These are phyloP conservation scores for Rhizopogon vulgaris DNA, from an alignment of 768 basidiomycete genomes.

Conservation along the genomic window DNA sequence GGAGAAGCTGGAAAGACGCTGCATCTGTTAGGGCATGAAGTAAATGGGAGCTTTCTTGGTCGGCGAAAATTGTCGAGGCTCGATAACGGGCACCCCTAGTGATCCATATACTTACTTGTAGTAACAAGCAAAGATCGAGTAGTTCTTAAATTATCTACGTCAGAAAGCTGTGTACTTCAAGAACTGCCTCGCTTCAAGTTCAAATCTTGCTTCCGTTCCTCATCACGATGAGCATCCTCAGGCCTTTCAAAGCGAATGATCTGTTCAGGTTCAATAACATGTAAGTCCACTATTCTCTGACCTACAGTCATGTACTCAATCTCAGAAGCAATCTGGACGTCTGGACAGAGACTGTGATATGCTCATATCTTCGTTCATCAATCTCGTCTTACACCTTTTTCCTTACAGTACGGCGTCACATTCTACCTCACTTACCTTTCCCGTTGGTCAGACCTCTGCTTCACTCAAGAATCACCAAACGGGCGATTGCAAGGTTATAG, in stretches of 20 bases:
- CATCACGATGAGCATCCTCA: slow-evolving; percentile 71
- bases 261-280: slow-evolving; percentile 92
- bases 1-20: no score
- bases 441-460: slow-evolving; percentile 90
- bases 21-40: no score
- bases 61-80: no score
- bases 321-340: slow-evolving; percentile 78
- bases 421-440: slow-evolving; percentile 89
- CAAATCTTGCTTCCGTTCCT: no score
- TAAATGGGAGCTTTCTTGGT: no score
- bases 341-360: slow-evolving; percentile 92
- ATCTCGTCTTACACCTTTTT: background rate
- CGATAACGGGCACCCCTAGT: no score
- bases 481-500: slow-evolving; percentile 93
- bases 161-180: background rate
- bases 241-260: slow-evolving; percentile 85
- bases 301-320: background rate
- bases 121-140: no score
- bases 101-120: no score
- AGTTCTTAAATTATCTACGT: no score
- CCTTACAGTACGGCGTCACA: slow-evolving; percentile 70
- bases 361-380: slow-evolving; percentile 1
- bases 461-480: slow-evolving; percentile 72
- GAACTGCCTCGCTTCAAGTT: no score
- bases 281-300: slow-evolving; percentile 34